These are phyloP conservation scores for Botrytis aclada DNA, from an alignment of 2,329 filamentous ascomycete species.

Conservation along the genomic window DNA sequence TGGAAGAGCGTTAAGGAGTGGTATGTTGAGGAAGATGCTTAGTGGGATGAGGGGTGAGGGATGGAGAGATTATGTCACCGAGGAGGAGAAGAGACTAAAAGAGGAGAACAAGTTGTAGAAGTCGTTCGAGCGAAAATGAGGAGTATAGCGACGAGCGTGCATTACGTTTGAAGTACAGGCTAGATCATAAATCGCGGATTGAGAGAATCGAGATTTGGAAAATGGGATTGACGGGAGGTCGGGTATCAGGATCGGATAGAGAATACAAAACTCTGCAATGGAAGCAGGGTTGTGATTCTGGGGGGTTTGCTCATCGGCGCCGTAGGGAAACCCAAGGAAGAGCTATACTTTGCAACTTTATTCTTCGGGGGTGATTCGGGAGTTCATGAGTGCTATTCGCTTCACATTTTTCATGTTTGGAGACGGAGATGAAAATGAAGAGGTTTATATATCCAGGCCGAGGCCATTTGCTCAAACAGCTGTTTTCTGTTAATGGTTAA, in stretches of 20 bases:
- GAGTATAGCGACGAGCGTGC: background rate
- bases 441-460: slow-evolving; percentile 3
- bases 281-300: background rate
- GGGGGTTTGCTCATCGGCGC: background rate
- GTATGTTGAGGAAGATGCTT: slow-evolving; percentile 31
- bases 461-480: background rate
- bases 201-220: background rate
- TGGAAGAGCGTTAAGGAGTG: slow-evolving; percentile 29
- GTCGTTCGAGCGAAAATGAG: background rate
- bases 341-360: background rate
- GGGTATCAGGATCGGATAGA: background rate
- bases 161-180: background rate
- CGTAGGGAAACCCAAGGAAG: background rate
- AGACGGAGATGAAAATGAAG: background rate
- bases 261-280: background rate
- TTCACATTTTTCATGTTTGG: background rate
- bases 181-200: background rate
- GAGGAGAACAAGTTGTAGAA: slow-evolving; percentile 21
- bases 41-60: slow-evolving; percentile 36
- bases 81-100: slow-evolving; percentile 28
- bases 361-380: background rate
- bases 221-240: background rate
- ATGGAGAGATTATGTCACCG: slow-evolving; percentile 27
- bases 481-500: background rate
- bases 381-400: background rate